These are phyloP conservation scores for Orbilia brochopaga DNA, from an alignment of 2,329 filamentous ascomycete species.

Conservation along the genomic window DNA sequence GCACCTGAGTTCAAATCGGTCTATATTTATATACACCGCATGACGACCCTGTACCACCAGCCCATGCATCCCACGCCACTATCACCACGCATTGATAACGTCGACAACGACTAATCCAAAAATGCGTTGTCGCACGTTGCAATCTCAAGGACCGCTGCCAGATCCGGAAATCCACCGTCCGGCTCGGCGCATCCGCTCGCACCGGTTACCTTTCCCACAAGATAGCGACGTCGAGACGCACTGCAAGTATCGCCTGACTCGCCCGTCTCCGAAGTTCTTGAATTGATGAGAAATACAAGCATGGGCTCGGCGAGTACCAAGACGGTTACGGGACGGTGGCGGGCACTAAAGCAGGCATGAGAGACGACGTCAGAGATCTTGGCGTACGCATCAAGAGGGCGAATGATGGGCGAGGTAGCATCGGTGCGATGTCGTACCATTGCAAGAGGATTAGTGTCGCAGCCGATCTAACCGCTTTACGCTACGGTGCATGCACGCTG, in stretches of 20 bases:
- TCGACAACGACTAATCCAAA: neutral
- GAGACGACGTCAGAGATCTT: no score
- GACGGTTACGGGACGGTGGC: no score
- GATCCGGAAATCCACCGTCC: conserved; percentile 8
- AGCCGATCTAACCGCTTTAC: neutral
- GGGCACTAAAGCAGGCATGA: no score
- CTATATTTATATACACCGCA: no score
- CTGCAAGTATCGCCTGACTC: no score
- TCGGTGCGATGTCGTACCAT: neutral
- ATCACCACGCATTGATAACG: neutral
- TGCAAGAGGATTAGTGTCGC: neutral
- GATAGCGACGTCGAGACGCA: no score
- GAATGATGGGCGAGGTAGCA: neutral
- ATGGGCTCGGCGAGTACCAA: no score
- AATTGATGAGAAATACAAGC: no score
- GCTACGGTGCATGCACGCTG: neutral
- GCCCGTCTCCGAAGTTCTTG: no score
- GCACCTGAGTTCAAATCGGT: no score
- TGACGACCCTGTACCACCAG: neutral
- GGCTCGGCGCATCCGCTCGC: neutral
- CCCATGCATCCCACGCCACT: neutral
- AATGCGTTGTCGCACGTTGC: neutral
- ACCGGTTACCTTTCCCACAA: neutral
- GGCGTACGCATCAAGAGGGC: no score
- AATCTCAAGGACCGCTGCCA: neutral